Conservation (phyloP, 2,329 filamentous ascomycete genomes). For the Hypoxylon sp. region DNA sequence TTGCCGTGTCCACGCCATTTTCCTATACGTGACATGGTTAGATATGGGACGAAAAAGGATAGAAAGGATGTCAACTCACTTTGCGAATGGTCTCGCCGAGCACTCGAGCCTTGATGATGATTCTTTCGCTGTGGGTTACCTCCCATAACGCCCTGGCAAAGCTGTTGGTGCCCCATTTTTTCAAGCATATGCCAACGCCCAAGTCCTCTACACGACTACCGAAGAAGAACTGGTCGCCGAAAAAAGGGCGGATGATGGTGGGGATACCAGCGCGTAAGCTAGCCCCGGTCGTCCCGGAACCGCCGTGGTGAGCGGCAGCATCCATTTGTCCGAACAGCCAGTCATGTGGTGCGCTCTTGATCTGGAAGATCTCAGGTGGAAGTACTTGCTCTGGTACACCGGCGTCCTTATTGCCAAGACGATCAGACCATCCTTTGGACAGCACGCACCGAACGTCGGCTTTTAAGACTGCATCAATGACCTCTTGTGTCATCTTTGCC, state of each 20-base stretch:
- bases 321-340: conserved; percentile 97
- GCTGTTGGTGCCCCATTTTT: conserved; percentile 86
- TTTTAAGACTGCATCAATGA: conserved; percentile 89
- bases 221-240: conserved; percentile 98
- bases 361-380: conserved; percentile 85
- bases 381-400: conserved; percentile 73
- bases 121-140: conserved; percentile 87
- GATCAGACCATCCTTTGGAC: conserved; percentile 97
- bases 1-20: conserved; percentile 87
- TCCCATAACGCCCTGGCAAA: conserved; percentile 92
- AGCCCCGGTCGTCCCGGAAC: conserved; percentile 93
- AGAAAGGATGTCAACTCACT: conserved; percentile 63
- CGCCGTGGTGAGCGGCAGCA: conserved; percentile 93
- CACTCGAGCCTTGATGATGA: conserved; percentile 86
- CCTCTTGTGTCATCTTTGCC: conserved; percentile 87
- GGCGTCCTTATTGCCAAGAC: conserved; percentile 55
- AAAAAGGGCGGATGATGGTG: conserved; percentile 96
- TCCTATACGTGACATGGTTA: conserved; percentile 67
- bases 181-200: conserved; percentile 89
- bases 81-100: conserved; percentile 89
- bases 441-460: conserved; percentile 95
- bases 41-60: conserved; percentile 9
- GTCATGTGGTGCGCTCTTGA: conserved; percentile 92
- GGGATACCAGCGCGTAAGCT: conserved; percentile 91
- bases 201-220: conserved; percentile 90